A percentile compares a stretch with the other conserved stretches of the same genome.
These are phyloP conservation scores for Dichomitus squalens DNA, from an alignment of 1,284 basidiomycete genomes.

Conservation along the genomic window DNA sequence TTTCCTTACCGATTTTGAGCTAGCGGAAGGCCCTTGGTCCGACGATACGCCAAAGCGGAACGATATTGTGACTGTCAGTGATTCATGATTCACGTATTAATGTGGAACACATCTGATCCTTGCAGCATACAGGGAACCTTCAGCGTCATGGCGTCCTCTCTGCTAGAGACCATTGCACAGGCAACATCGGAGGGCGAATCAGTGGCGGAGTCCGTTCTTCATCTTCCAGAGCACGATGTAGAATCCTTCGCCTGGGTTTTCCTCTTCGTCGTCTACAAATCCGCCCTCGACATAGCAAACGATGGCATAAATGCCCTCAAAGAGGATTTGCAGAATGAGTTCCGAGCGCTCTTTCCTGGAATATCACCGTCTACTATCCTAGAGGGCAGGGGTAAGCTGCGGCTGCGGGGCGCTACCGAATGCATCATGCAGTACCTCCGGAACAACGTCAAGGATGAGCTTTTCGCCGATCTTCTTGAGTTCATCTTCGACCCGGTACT, in stretches of 20 bases:
- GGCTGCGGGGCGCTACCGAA: background rate
- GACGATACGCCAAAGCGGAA: background rate
- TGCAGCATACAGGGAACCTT: background rate
- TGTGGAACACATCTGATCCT: background rate
- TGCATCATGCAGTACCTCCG: background rate
- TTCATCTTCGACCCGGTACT: background rate
- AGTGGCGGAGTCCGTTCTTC: background rate
- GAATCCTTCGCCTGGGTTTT: background rate
- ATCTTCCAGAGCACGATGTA: background rate
- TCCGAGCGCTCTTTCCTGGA: background rate
- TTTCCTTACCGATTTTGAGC: background rate
- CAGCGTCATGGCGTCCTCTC: background rate
- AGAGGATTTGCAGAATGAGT: background rate
- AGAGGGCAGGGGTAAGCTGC: too few species aligned
- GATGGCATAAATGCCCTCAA: background rate
- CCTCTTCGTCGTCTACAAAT: background rate
- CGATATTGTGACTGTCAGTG: background rate
- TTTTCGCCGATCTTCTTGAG: background rate
- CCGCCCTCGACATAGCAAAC: background rate
- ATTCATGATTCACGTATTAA: background rate
- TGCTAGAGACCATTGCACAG: background rate
- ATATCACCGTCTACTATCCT: background rate
- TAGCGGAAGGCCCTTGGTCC: background rate
- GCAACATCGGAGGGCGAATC: background rate
- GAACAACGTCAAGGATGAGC: background rate